phyloP scores from a whole-genome alignment of 2,329 filamentous ascomycete genomes.

The Pseudogymnoascus sp. region DNA sequence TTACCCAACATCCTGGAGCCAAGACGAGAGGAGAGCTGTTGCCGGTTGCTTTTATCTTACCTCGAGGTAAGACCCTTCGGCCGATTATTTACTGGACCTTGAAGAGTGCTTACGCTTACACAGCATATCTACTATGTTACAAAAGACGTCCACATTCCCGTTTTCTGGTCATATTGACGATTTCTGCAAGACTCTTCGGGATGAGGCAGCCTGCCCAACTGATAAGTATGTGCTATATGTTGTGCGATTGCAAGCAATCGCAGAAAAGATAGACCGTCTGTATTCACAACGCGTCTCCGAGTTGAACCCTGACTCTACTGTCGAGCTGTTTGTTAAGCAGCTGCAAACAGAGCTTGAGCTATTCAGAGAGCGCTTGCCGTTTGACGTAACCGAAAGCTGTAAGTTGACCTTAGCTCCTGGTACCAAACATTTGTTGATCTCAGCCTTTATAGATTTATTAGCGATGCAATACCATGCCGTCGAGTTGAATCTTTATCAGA shows the following conservation, averaged over 20 bases:
- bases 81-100: neutral
- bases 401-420: constrained; percentile 14
- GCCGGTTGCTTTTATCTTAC: constrained; percentile 38
- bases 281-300: constrained; percentile 18
- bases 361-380: constrained; percentile 27
- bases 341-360: constrained; percentile 29
- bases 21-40: constrained; percentile 38
- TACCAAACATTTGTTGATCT: neutral
- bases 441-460: constrained; percentile 27
- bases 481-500: constrained; percentile 34
- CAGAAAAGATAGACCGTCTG: constrained; percentile 32
- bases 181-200: constrained; percentile 29
- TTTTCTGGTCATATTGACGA: constrained; percentile 32
- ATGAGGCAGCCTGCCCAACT: constrained; percentile 27
- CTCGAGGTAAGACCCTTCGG: constrained; percentile 18
- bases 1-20: constrained; percentile 21
- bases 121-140: constrained; percentile 31
- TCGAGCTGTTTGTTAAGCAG: constrained; percentile 18
- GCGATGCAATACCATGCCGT: constrained; percentile 34
- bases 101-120: neutral
- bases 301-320: constrained; percentile 26
- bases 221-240: constrained; percentile 33
- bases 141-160: constrained; percentile 33
- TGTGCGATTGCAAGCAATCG: constrained; percentile 32
- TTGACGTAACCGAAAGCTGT: constrained; percentile 27